Percentiles rank a stretch among this genome's conserved stretches.
These are phyloP conservation scores for Boletus rubroflammeus DNA, from an alignment of 768 basidiomycete genomes.

Conservation along the genomic window DNA sequence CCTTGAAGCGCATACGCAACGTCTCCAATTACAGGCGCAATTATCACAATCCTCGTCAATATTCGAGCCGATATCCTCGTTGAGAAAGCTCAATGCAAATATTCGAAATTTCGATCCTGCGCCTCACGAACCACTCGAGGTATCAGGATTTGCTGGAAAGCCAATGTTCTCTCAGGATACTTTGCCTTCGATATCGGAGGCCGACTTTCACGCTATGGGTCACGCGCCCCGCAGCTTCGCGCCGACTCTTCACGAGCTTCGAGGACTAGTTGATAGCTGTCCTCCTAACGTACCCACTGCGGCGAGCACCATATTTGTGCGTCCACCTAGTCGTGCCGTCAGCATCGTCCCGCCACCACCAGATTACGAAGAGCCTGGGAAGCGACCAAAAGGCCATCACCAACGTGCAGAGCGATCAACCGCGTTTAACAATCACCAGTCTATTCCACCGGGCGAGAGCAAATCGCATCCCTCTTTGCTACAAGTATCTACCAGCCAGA, in stretches of 20 bases:
- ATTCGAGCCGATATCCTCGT: constrained; percentile 8
- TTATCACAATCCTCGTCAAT: constrained; percentile 5
- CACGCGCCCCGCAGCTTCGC: constrained; percentile 6
- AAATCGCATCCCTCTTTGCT: constrained; percentile 9
- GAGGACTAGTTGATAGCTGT: neutral
- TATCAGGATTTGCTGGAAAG: constrained; percentile 2
- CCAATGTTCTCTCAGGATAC: constrained; percentile 17
- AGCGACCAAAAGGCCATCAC: constrained; percentile 10
- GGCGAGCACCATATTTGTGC: constrained; percentile 10
- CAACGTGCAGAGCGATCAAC: constrained; percentile 6
- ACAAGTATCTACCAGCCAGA: constrained; percentile 22
- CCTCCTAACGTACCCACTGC: neutral
- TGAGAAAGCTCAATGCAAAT: constrained; percentile 7
- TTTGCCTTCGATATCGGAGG: constrained; percentile 33
- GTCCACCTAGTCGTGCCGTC: constrained; percentile 29
- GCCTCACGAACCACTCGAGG: neutral
- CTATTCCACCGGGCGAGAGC: neutral
- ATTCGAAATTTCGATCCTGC: constrained; percentile 5
- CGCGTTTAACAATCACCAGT: constrained; percentile 5
- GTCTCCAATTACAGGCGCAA: constrained; percentile 17
- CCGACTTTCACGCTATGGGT: constrained; percentile 33
- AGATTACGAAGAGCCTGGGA: constrained; percentile 16
- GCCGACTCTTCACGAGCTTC: neutral
- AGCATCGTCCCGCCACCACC: constrained; percentile 30
- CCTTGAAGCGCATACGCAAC: constrained; percentile 48